Conservation (phyloP, 1,139 yeast species). For the Magnusiomyces ingens region DNA sequence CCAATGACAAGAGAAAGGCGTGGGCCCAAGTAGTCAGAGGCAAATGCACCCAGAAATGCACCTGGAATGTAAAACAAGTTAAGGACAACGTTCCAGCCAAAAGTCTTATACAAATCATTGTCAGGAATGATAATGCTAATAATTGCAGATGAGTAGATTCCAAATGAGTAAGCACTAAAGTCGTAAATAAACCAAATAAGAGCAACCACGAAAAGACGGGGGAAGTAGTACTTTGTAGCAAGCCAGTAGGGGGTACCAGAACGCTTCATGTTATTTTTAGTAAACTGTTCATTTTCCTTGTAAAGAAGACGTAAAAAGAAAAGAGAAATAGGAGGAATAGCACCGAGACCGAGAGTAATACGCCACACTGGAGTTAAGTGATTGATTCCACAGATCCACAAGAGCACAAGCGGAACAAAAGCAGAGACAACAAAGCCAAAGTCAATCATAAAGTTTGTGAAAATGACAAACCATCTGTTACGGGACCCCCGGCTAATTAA, state of each 20-base stretch:
- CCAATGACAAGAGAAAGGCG: slow-evolving; percentile 69
- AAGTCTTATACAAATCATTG: slow-evolving; percentile 59
- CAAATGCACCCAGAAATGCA: slow-evolving; percentile 70
- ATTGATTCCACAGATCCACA: slow-evolving; percentile 70
- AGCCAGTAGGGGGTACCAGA: slow-evolving; percentile 61
- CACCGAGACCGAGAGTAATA: slow-evolving; percentile 84
- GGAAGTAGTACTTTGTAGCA: slow-evolving; percentile 76
- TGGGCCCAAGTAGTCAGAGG: slow-evolving; percentile 86
- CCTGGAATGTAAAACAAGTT: slow-evolving; percentile 89
- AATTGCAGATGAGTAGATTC: slow-evolving; percentile 70
- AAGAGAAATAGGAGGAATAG: slow-evolving; percentile 75
- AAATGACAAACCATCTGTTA: slow-evolving; percentile 84
- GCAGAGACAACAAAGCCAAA: slow-evolving; percentile 77
- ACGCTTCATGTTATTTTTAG: slow-evolving; percentile 61
- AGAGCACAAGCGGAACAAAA: slow-evolving; percentile 76
- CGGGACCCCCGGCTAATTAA: slow-evolving; percentile 72
- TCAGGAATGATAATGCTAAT: slow-evolving; percentile 54
- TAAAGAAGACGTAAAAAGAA: slow-evolving; percentile 72
- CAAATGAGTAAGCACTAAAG: slow-evolving; percentile 81
- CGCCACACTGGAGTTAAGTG: slow-evolving; percentile 87
- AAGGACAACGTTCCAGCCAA: slow-evolving; percentile 91
- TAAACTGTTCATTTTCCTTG: slow-evolving; percentile 64
- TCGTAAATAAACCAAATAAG: slow-evolving; percentile 89
- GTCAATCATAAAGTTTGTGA: slow-evolving; percentile 86
- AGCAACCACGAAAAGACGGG: slow-evolving; percentile 63